Evolutionary conservation across 306 rosid species (phyloP), one percentile per base, ranked within the genome.

Genomic region (Cucurbita moschata): DNA sequence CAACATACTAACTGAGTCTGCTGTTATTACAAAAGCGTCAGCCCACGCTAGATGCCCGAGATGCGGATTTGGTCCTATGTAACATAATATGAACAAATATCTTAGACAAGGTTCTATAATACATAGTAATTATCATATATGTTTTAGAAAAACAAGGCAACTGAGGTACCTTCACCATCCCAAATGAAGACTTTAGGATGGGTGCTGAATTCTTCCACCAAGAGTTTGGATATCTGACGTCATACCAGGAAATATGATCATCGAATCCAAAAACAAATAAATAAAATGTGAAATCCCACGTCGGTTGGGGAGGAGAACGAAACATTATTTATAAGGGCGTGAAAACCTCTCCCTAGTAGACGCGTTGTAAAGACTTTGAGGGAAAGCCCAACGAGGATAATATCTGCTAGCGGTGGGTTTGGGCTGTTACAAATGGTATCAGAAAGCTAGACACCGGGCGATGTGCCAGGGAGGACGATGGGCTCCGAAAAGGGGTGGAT

Each of bases 1-100:
- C 87, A 94, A 78, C 99, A 89, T 89, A 78, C 96, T 94, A 61
- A 91, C 92, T 47, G 97, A 91, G 83, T 91, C 97, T 66, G 96
- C 96, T 5, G 96, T 94, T 78, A 94, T 85, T 77, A 91, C 89
- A 79, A 94, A 91, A 73, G 96, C 97, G 83, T 88, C 90, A 49
- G 92, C 96, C 86, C 89, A 89, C 43, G 96, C 92, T 44, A 94
- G 80, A 88, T 91, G 91, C 76, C 90, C 97, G 81, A 84, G 65
- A 77, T 94, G 97, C 38, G 96, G 99, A 83, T 91, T 94, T 40
- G 75, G 77, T 78, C 91, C 97, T 94, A 78, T 49, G 40, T 43
- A 75, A 50, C 54, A 70, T 15, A 4, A 14, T 16, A 78, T 18
- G 71, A n/a, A 50, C 49, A 19, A 18, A 44, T n/a, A n/a, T 19